phyloP scores from a whole-genome alignment of 202 grass and related monocot genomes.

The Saccharum hybrid region DNA sequence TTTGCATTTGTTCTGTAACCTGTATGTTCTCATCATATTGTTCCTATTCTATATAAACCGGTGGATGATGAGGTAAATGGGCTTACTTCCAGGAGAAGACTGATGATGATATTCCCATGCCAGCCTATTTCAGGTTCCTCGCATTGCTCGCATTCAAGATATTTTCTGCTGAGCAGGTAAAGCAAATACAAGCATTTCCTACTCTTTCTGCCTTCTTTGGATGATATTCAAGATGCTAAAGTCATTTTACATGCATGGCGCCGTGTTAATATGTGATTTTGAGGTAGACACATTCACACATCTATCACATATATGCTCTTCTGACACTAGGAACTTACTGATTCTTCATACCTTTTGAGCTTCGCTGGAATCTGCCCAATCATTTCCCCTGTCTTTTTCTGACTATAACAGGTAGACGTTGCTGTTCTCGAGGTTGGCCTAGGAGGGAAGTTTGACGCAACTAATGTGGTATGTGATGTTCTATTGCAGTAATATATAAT shows the following conservation, averaged over 20 bases:
- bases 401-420: conserved; percentile 76
- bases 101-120: conserved; percentile 90
- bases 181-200: conserved; percentile 22
- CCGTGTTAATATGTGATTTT: background rate
- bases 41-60: conserved; percentile 16
- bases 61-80: conserved; percentile 36
- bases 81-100: conserved; percentile 79
- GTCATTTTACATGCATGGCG: background rate
- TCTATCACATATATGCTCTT: conserved; percentile 25
- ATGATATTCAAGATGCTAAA: background rate
- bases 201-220: background rate
- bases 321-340: conserved; percentile 22
- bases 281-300: background rate
- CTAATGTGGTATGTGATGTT: conserved; percentile 77
- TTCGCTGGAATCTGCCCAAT: background rate
- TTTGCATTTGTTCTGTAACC: conserved; percentile 19
- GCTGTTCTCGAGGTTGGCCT: conserved; percentile 98
- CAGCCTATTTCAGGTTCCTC: conserved; percentile 92
- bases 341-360: conserved; percentile 19
- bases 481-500: background rate
- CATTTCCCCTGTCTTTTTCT: background rate
- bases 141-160: conserved; percentile 92
- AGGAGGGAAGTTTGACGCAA: conserved; percentile 95
- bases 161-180: conserved; percentile 88
- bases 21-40: conserved; percentile 5